These are phyloP conservation scores for Diplodia mutila DNA, from an alignment of 2,329 filamentous ascomycete species.

Conservation along the genomic window DNA sequence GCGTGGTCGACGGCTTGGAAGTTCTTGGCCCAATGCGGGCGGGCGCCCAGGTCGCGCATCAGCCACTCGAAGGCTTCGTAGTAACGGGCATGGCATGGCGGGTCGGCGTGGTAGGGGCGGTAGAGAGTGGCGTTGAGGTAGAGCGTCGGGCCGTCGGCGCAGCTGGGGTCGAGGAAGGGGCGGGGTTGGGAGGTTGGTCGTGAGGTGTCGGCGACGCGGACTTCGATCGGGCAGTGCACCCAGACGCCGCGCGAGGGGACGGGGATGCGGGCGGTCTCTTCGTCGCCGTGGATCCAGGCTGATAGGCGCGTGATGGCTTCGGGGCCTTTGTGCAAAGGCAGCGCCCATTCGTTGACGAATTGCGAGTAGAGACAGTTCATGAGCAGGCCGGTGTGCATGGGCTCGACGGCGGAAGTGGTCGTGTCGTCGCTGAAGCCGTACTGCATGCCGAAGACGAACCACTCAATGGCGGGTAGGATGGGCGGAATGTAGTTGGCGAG, in stretches of 20 bases:
- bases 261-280: slow-evolving; percentile 71
- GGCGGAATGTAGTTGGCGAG: slow-evolving; percentile 76
- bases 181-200: slow-evolving; percentile 50
- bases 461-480: slow-evolving; percentile 85
- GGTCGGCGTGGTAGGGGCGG: slow-evolving; percentile 76
- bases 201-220: slow-evolving; percentile 78
- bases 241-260: slow-evolving; percentile 79
- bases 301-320: slow-evolving; percentile 82
- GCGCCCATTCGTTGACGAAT: slow-evolving; percentile 97
- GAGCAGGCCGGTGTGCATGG: slow-evolving; percentile 76
- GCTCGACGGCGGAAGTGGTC: slow-evolving; percentile 75
- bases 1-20: slow-evolving; percentile 63
- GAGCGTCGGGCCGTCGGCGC: slow-evolving; percentile 69
- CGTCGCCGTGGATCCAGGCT: slow-evolving; percentile 82
- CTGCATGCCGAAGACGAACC: slow-evolving; percentile 97
- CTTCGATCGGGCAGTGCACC: slow-evolving; percentile 89
- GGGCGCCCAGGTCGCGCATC: slow-evolving; percentile 81
- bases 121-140: slow-evolving; percentile 93
- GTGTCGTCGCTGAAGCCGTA: slow-evolving; percentile 81
- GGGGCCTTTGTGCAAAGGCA: slow-evolving; percentile 82
- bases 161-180: slow-evolving; percentile 75
- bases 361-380: slow-evolving; percentile 99
- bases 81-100: slow-evolving; percentile 75
- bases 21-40: slow-evolving; percentile 93
- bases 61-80: slow-evolving; percentile 90